Evolutionary conservation across 257 asterid genomes (phyloP).

Genomic region (Lithospermum erythrorhizon): DNA sequence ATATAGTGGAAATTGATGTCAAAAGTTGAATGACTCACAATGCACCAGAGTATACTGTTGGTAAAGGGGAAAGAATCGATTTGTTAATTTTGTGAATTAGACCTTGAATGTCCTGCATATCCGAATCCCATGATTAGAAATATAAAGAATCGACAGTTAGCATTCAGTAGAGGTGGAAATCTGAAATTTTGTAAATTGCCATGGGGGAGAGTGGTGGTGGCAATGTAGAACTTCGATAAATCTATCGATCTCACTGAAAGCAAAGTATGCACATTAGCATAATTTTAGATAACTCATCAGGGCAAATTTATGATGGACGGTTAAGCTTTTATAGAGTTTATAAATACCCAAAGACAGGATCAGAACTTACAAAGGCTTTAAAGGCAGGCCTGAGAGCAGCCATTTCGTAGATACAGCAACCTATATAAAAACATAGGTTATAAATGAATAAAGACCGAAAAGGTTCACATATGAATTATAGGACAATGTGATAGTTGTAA

Average conservation of each 20-base stretch:
- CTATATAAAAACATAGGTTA: conserved; percentile 25
- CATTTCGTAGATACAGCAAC: conserved; percentile 93
- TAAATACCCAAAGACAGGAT: conserved; percentile 3
- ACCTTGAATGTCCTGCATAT: conserved; percentile 88
- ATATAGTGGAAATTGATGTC: neutral
- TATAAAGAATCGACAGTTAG: no score
- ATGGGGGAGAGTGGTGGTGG: no score
- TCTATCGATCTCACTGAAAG: no score
- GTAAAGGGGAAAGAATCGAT: conserved; percentile 85
- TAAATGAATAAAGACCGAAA: neutral
- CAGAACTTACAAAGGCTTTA: conserved; percentile 82
- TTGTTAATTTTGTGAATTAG: conserved; percentile 85
- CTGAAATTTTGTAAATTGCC: no score
- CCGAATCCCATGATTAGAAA: neutral
- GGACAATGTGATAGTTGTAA: neutral
- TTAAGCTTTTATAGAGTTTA: neutral
- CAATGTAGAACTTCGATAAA: no score
- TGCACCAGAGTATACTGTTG: conserved; percentile 75
- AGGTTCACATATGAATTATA: neutral
- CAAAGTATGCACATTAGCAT: no score
- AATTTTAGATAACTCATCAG: neutral
- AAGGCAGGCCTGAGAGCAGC: conserved; percentile 79
- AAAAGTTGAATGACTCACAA: conserved; percentile 48
- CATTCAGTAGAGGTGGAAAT: neutral
- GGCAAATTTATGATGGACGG: conserved; percentile 2